Conservation (phyloP, 2,329 filamentous ascomycete species). For the Phymatotrichopsis omnivora region DNA sequence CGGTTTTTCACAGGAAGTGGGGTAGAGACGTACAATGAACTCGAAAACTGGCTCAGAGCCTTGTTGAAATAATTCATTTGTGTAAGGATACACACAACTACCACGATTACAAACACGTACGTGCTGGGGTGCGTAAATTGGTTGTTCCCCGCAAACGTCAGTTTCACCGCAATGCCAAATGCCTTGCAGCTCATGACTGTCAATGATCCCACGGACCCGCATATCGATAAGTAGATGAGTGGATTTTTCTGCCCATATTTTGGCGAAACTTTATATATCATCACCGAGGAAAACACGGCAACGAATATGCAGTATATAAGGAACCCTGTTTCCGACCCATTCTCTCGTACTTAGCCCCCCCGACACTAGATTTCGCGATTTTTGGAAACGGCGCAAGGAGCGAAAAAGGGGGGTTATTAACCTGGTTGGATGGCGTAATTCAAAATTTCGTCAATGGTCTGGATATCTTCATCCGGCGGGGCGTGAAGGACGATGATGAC, state of each 20-base stretch:
- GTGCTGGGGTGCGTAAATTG: slow-evolving; percentile 92
- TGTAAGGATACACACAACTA: slow-evolving; percentile 83
- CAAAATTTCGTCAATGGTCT: slow-evolving; percentile 85
- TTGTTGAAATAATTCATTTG: slow-evolving; percentile 99
- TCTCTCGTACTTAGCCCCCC: slow-evolving; percentile 11
- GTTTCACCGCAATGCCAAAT: slow-evolving; percentile 92
- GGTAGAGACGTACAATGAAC: slow-evolving; percentile 67
- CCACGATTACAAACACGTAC: slow-evolving; percentile 94
- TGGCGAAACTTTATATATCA: slow-evolving; percentile 94
- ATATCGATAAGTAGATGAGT: slow-evolving; percentile 92
- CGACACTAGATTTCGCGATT: slow-evolving; percentile 29
- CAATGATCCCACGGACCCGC: slow-evolving; percentile 90
- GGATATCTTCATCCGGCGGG: slow-evolving; percentile 81
- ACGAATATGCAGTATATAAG: slow-evolving; percentile 75
- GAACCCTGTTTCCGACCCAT: slow-evolving; percentile 53
- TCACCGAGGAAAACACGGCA: slow-evolving; percentile 71
- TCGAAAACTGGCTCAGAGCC: slow-evolving; percentile 89
- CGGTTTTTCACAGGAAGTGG: neutral
- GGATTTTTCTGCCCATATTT: slow-evolving; percentile 90
- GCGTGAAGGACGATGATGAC: slow-evolving; percentile 97
- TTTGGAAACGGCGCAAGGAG: slow-evolving; percentile 14
- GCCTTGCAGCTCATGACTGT: slow-evolving; percentile 99
- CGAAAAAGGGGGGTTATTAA: slow-evolving; percentile 37
- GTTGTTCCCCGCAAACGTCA: slow-evolving; percentile 86
- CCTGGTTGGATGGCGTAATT: slow-evolving; percentile 83